phyloP scores from a whole-genome alignment of 345 rosid species.

The Schrenkiella parvula region DNA sequence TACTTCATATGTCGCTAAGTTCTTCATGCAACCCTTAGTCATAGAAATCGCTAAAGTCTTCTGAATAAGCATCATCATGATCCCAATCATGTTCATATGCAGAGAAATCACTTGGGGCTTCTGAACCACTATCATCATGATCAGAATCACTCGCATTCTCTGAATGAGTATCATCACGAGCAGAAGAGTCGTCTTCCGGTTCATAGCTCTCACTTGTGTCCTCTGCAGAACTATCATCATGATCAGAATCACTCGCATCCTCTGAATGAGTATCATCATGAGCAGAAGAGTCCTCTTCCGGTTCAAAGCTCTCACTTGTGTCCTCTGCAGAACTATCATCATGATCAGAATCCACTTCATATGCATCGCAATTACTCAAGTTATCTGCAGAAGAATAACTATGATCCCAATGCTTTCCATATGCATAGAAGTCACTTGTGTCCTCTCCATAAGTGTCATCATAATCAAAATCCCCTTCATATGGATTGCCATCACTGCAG shows the following conservation, averaged over 20 bases:
- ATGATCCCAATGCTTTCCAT: neutral
- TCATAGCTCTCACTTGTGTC: neutral
- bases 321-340: neutral
- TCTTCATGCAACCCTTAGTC: neutral
- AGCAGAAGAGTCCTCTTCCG: neutral
- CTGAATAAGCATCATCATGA: neutral
- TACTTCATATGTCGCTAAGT: neutral
- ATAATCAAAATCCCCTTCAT: neutral
- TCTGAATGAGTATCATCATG: neutral
- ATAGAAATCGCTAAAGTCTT: neutral
- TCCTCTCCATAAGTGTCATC: neutral
- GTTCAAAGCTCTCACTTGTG: neutral
- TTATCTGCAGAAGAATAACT: neutral
- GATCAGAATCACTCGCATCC: neutral
- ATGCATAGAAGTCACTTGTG: neutral
- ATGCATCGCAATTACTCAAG: neutral
- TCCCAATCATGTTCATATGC: neutral
- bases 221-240: neutral
- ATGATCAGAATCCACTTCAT: neutral
- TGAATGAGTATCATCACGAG: neutral
- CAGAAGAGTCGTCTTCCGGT: neutral
- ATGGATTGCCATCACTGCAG: neutral
- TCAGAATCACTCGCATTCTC: neutral
- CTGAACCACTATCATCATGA: neutral
- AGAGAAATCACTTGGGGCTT: neutral